Conservation (phyloP, 2,329 filamentous ascomycete genomes). For the Stagonosporopsis rhizophila region DNA sequence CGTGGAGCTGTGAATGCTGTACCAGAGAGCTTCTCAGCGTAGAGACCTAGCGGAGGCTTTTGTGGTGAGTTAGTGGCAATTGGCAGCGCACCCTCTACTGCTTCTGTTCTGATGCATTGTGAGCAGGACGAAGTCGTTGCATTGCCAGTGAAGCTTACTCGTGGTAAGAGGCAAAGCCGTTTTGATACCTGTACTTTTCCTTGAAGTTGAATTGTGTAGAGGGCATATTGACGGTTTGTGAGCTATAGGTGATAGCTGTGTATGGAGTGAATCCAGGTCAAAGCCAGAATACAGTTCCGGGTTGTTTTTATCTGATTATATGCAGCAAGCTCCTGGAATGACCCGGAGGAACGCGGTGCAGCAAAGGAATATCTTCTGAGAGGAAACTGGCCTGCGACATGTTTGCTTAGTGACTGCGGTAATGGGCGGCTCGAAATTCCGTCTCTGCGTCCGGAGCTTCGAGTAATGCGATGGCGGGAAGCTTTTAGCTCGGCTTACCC, state of each 20-base stretch:
- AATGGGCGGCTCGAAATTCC: slow-evolving; percentile 42
- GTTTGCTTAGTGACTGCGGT: slow-evolving; percentile 28
- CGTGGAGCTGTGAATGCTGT: slow-evolving; percentile 66
- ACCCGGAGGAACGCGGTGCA: slow-evolving; percentile 2
- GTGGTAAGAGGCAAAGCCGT: slow-evolving; percentile 78
- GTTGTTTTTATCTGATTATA: background rate
- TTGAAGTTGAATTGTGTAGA: slow-evolving; percentile 67
- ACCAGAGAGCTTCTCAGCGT: slow-evolving; percentile 74
- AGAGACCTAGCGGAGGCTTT: slow-evolving; percentile 78
- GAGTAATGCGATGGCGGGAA: slow-evolving; percentile 21
- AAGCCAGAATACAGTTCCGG: slow-evolving; percentile 29
- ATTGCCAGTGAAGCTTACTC: slow-evolving; percentile 63
- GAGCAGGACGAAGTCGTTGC: slow-evolving; percentile 8
- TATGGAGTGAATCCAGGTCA: slow-evolving; percentile 14
- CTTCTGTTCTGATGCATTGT: slow-evolving; percentile 68
- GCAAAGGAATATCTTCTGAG: background rate
- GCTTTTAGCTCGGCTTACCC: slow-evolving; percentile 28
- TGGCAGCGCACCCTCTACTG: slow-evolving; percentile 75
- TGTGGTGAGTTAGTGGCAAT: slow-evolving; percentile 82
- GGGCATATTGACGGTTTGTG: slow-evolving; percentile 62
- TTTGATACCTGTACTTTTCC: slow-evolving; percentile 78
- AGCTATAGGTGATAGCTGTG: background rate
- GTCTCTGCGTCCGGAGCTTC: slow-evolving; percentile 17
- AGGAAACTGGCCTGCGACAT: slow-evolving; percentile 26
- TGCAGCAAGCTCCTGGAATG: background rate